These are phyloP conservation scores for Metschnikowia shivogae DNA, from an alignment of 805 yeast genomes.

Conservation along the genomic window DNA sequence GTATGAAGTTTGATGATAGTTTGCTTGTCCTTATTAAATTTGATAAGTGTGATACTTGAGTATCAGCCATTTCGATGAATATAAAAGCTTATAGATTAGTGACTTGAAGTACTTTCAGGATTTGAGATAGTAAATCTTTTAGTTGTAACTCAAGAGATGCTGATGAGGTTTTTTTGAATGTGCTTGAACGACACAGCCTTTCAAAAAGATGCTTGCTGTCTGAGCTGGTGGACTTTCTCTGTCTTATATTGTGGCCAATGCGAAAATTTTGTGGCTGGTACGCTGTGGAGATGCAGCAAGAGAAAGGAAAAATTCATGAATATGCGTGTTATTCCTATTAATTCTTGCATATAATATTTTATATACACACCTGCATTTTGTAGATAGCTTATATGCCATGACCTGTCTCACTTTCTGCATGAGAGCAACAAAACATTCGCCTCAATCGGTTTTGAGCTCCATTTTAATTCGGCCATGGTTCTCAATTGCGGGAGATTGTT, in stretches of 20 bases:
- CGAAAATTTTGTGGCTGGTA: conserved; percentile 5
- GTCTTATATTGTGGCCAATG: conserved; percentile 6
- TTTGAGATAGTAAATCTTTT: not conserved
- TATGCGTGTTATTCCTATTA: not conserved
- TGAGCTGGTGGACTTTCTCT: not conserved
- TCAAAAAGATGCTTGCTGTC: conserved; percentile 1
- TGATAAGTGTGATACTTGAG: conserved; percentile 1
- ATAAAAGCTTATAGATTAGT: not conserved
- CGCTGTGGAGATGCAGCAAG: conserved; percentile 1
- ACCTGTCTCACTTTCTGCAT: conserved; percentile 1
- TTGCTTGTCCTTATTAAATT: conserved; percentile 15
- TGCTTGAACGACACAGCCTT: no score
- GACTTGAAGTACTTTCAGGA: not conserved
- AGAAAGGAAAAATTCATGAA: not conserved
- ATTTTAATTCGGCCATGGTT: not conserved
- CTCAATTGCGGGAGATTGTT: not conserved
- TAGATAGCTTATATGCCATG: not conserved
- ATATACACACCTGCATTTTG: not conserved
- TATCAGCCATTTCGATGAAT: not conserved
- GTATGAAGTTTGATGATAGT: conserved; percentile 16
- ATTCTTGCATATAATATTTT: not conserved
- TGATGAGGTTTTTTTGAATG: not conserved
- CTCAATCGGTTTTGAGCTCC: conserved; percentile 3
- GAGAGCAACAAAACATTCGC: conserved; percentile 4
- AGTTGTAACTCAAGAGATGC: not conserved